Evolutionary conservation across 495 filamentous ascomycete species (phyloP), one percentile per base, ranked within the genome.

Genomic region (Hypoxylon lienhwacheense): DNA sequence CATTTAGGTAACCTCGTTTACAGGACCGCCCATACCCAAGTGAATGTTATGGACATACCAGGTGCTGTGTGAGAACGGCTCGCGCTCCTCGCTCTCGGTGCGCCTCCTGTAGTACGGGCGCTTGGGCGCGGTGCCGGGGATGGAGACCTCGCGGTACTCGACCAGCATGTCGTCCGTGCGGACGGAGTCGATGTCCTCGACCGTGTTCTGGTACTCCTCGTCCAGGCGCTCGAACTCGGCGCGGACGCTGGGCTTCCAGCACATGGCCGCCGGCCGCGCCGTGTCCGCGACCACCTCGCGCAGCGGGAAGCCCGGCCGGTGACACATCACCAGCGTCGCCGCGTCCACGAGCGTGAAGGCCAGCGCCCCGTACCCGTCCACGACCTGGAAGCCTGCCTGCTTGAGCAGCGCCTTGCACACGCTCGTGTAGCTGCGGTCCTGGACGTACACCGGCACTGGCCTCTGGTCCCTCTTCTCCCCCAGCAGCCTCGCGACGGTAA

Each of bases 331-430:
- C 1, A 66, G 7, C 0, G 60, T 66, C 7, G 19, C 15, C 2
- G 66, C 50, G 28, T 68, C 61, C 1, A 69, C 37, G 15, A 63
- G 29, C 5, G 67, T 31, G 42, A 71, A 68, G 1, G 54, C 68
- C 1, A 7, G 31, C 2, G 39, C 31, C 4, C 48, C 48, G 11
- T 19, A 43, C 15, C 48, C 17, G 2, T 36, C 15, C 20, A 53
- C 29, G 7, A 44, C 17, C 2, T 15, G 7, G 8, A 43, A 26
- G 0, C 22, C 39, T 4, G 32, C 11, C 0, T 2, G 7, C 0
- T 0, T 7, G 4, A 53, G 48, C 6, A 29, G 29, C 1, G 19
- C 14, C 16, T 29, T 35, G 15, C 31, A 35, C 11, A 44, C 22
- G 1, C 15, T 7, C 3, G 29, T 53, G 7, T 53, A 53, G 5